These are phyloP conservation scores for Zymoseptoria tritici DNA, from an alignment of 2,329 filamentous ascomycete species.

Conservation along the genomic window DNA sequence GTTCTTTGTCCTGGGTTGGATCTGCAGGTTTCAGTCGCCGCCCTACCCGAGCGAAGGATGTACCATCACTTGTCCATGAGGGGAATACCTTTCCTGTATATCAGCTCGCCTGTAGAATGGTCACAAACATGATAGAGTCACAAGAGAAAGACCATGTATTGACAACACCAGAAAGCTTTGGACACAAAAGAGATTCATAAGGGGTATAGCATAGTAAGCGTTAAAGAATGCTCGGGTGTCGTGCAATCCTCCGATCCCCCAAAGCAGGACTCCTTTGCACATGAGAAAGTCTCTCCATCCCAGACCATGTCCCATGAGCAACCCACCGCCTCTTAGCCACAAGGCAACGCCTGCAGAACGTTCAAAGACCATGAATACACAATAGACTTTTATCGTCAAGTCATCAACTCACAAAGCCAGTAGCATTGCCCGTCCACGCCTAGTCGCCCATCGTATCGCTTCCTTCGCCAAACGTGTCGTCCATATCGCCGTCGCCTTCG, in stretches of 20 bases:
- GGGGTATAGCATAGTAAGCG: not conserved
- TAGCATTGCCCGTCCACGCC: not conserved
- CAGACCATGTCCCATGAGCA: not conserved
- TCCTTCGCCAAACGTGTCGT: constrained; percentile 39
- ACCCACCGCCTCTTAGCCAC: not conserved
- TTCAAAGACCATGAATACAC: not conserved
- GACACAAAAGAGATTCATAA: not conserved
- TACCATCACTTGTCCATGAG: no score
- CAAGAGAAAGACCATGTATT: not conserved
- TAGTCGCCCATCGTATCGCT: constrained; percentile 37
- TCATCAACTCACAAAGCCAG: not conserved
- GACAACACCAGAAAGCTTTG: not conserved
- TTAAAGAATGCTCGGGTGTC: not conserved
- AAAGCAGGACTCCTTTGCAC: not conserved
- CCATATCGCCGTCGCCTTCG: constrained; percentile 32
- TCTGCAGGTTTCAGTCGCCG: not conserved
- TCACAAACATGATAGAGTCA: not conserved
- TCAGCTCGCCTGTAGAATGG: not conserved
- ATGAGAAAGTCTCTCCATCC: not conserved
- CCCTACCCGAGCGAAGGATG: no score
- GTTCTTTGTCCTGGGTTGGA: constrained; percentile 6
- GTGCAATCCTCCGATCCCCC: not conserved
- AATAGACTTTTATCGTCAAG: not conserved
- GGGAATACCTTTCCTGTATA: no score
- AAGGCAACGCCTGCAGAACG: not conserved